Percentiles rank a stretch among this genome's conserved stretches.
Evolutionary conservation across 202 grass and related monocot genomes (phyloP).

Genomic region (Elaeis oleifera): DNA sequence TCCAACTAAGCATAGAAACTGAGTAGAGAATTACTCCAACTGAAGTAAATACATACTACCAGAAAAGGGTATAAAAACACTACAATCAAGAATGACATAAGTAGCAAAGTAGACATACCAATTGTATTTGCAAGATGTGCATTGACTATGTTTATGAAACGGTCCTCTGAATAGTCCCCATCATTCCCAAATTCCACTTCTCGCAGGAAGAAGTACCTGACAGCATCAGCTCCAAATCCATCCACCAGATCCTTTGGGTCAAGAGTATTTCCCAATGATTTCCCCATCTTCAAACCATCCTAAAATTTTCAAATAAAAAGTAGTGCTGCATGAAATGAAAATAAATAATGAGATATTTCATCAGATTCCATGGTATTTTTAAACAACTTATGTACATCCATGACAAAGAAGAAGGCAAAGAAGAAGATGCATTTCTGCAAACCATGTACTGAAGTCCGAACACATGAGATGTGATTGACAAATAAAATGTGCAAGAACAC

Average conservation of each 20-base stretch:
- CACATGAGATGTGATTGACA: no score
- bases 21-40: no score
- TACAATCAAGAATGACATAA: background rate
- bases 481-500: no score
- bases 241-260: slow-evolving; percentile 84
- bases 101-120: slow-evolving; percentile 38
- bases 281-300: slow-evolving; percentile 99
- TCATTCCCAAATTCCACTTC: slow-evolving; percentile 96
- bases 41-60: background rate
- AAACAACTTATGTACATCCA: background rate
- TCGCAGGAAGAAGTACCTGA: slow-evolving; percentile 90
- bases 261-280: slow-evolving; percentile 94
- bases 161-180: slow-evolving; percentile 94
- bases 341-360: slow-evolving; percentile 25
- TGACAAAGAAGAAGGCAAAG: no score
- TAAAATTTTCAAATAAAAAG: slow-evolving; percentile 71
- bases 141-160: slow-evolving; percentile 89
- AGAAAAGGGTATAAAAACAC: slow-evolving; percentile 7
- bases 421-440: no score
- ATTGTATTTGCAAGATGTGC: slow-evolving; percentile 97
- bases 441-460: no score
- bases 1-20: no score
- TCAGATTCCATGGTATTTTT: background rate
- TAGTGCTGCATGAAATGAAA: slow-evolving; percentile 39
- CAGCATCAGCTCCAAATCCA: slow-evolving; percentile 79